Evolutionary conservation across 441 rosid genomes (phyloP), one percentile per base, ranked within the genome.

Genomic region (Croton setiger): DNA sequence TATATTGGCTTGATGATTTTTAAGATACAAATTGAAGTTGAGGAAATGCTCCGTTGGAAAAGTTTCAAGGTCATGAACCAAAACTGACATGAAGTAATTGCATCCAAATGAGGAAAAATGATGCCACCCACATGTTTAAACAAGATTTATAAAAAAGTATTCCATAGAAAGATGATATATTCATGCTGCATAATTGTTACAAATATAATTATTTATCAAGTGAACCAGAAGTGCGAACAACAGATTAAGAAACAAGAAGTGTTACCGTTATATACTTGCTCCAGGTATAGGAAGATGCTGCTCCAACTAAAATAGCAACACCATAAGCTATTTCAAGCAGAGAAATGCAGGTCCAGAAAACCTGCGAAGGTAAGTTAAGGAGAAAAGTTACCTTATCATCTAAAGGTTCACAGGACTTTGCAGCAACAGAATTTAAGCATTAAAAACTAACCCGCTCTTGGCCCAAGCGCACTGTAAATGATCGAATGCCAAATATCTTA

Each of bases 281-380:
- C 99, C 97, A 95, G 18, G 78, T 64, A 74, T 68, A 78, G 44
- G 98, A 71, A 75, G 99, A 92, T 10, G 86, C 77, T 15, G 85
- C 93, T 75, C 99, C 99, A 56, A 88, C 88, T 5, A 85, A 47
- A 80, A 92, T 78, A 27, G 99, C 93, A 68, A 84, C 91, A 56
- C 80, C 80, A 37, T 92, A 95, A 65, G 96, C 98, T 77, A 83
- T 78, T 88, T 92, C 82, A 69, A 95, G 97, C 58, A 95, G 85
- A 64, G 94, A 68, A 76, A 92, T 78, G 76, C 99, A 95, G 58
- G 61, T 80, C 99, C 98, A 90, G 72, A 95, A 92, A n/a, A 95
- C 98, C 99, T 90, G 84, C 52, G 54, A 69, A 61, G 48, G 52
- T 39, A 7, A 36, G 51, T 8, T 7, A 68, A 18, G 33, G 49